phyloP scores from a whole-genome alignment of 495 filamentous ascomycete species.

The Aspergillus heteromorphus region DNA sequence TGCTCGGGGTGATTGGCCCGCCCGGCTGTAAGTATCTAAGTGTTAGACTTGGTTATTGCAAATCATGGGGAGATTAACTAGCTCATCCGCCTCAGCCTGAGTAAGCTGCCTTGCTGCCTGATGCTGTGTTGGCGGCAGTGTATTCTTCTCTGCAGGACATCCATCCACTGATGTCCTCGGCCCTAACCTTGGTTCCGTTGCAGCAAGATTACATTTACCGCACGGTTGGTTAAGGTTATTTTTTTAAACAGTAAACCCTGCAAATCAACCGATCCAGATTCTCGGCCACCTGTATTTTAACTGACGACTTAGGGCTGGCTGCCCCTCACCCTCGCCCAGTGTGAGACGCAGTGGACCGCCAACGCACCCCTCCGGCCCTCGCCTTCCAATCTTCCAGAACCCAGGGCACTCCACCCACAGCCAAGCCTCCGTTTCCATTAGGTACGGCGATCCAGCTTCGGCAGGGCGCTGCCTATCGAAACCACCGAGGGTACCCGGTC shows the following conservation, averaged over 20 bases:
- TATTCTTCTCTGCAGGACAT: no score
- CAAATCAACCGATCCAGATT: background rate
- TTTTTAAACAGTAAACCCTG: no score
- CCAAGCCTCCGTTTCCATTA: conserved; percentile 10
- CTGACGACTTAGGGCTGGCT: background rate
- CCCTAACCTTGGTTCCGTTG: no score
- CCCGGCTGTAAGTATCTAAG: background rate
- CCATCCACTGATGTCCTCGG: no score
- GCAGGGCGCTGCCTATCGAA: conserved; percentile 3
- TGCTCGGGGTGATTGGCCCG: background rate
- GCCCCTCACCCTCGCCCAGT: background rate
- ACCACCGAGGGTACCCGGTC: conserved; percentile 11
- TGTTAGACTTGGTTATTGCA: conserved; percentile 4
- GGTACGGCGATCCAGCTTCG: conserved; percentile 1
- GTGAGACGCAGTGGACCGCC: background rate
- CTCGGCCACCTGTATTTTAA: background rate
- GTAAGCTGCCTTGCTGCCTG: no score
- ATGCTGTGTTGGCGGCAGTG: no score
- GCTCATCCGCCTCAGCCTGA: background rate
- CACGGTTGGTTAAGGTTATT: no score
- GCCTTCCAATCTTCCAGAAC: conserved; percentile 14
- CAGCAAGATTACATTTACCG: no score
- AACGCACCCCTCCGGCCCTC: background rate
- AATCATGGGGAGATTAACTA: background rate
- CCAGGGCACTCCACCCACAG: conserved; percentile 3